These are phyloP conservation scores for Bruguiera parviflora DNA, from an alignment of 345 rosid genomes.

Conservation along the genomic window DNA sequence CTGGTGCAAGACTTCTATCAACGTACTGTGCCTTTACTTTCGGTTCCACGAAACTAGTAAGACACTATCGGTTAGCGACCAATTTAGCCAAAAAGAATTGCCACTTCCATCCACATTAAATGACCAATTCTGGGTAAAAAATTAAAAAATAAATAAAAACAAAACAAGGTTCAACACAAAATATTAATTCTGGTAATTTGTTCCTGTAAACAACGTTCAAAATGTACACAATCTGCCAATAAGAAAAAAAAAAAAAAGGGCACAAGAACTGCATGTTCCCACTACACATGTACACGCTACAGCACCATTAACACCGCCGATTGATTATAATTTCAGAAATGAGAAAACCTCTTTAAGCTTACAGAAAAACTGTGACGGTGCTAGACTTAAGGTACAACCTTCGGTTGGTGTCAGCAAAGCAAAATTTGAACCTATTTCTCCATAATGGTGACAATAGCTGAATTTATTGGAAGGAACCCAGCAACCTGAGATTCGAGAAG, in stretches of 20 bases:
- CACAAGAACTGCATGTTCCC: neutral
- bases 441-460: constrained; percentile 10
- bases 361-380: constrained; percentile 1
- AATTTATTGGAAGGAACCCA: constrained; percentile 34
- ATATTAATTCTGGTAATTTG: neutral
- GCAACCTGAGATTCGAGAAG: constrained; percentile 36
- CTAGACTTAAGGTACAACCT: constrained; percentile 15
- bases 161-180: neutral
- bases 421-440: constrained; percentile 14
- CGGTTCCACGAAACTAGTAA: no score
- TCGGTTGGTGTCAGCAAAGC: constrained; percentile 14
- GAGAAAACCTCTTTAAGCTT: neutral
- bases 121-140: no score
- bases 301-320: neutral
- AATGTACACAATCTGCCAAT: neutral
- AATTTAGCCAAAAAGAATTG: no score
- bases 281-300: neutral
- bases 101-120: no score
- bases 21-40: no score
- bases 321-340: constrained; percentile 9
- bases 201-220: neutral
- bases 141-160: no score
- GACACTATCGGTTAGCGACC: no score
- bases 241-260: neutral
- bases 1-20: no score